phyloP scores from a whole-genome alignment of 352 stramenopile species.

The Globisporangium parvum region DNA sequence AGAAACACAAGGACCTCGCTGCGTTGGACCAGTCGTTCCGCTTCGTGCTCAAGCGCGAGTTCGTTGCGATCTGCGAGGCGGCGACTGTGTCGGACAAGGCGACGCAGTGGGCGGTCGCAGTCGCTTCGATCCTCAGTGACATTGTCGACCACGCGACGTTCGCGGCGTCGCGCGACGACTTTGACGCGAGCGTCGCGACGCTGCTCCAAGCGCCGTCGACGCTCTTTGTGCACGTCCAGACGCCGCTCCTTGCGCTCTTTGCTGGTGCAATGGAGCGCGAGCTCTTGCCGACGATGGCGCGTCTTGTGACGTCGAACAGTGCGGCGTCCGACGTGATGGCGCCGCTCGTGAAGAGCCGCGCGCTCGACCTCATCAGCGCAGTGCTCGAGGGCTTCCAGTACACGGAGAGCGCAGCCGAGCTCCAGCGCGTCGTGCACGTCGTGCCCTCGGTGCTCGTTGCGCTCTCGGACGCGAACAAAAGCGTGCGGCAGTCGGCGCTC shows the following conservation, averaged over 20 bases:
- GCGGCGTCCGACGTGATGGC: slow-evolving; percentile 29
- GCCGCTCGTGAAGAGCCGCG: slow-evolving; percentile 49
- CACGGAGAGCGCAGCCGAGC: slow-evolving; percentile 30
- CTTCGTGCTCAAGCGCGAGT: slow-evolving; percentile 65
- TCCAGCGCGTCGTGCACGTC: slow-evolving; percentile 34
- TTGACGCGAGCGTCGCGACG: slow-evolving; percentile 56
- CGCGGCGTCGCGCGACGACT: slow-evolving; percentile 38
- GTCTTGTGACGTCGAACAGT: slow-evolving; percentile 26
- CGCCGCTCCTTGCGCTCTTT: slow-evolving; percentile 45
- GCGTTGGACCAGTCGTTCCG: slow-evolving; percentile 46
- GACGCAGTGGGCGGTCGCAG: slow-evolving; percentile 18
- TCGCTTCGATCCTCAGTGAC: slow-evolving; percentile 48
- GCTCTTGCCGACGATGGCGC: slow-evolving; percentile 58
- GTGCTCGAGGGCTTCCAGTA: slow-evolving; percentile 49
- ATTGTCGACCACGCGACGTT: slow-evolving; percentile 33
- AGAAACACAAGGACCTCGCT: slow-evolving; percentile 33
- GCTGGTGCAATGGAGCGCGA: slow-evolving; percentile 38
- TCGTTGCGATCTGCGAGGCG: slow-evolving; percentile 34
- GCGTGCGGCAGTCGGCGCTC: slow-evolving; percentile 56
- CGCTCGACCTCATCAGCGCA: slow-evolving; percentile 61
- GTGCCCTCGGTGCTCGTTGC: slow-evolving; percentile 68
- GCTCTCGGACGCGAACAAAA: slow-evolving; percentile 35
- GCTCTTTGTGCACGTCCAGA: slow-evolving; percentile 65
- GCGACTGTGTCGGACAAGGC: slow-evolving; percentile 11
- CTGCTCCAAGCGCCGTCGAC: slow-evolving; percentile 52